phyloP scores from a whole-genome alignment of 768 basidiomycete genomes.

The Xerocomus brunneocitrinus region DNA sequence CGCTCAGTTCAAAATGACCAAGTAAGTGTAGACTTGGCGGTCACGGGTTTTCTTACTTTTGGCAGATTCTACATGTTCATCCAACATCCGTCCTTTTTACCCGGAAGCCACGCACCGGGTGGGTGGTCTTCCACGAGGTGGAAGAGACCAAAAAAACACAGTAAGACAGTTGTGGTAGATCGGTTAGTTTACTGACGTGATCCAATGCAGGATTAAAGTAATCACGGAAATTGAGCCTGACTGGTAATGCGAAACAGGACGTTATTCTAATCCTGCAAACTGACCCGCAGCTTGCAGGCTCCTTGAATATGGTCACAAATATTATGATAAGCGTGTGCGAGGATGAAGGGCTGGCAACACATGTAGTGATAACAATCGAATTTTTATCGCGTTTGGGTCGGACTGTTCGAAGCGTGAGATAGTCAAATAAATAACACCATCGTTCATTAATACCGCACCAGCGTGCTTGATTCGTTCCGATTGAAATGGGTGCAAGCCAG shows the following conservation, averaged over 20 bases:
- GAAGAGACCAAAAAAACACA: constrained; percentile 95
- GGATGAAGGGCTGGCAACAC: neutral
- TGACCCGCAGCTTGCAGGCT: constrained; percentile 33
- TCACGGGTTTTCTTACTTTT: constrained; percentile 1
- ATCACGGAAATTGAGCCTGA: constrained; percentile 94
- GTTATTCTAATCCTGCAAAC: neutral
- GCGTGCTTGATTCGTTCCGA: neutral
- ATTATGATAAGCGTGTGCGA: constrained; percentile 29
- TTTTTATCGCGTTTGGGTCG: neutral
- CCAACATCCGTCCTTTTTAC: constrained; percentile 94
- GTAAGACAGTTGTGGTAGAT: constrained; percentile 39
- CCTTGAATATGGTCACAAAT: constrained; percentile 48
- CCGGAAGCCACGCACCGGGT: constrained; percentile 82
- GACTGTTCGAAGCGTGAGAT: neutral
- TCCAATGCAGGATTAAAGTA: constrained; percentile 68
- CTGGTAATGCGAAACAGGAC: constrained; percentile 50
- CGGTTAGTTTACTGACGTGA: constrained; percentile 9
- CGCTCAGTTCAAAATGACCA: constrained; percentile 81
- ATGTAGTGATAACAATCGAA: no score
- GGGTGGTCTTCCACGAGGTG: constrained; percentile 95
- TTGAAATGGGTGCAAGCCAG: constrained; percentile 61
- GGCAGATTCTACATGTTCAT: constrained; percentile 80
- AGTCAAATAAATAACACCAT: neutral
- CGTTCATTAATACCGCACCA: neutral
- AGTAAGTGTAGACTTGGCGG: constrained; percentile 39